A percentile compares a stretch with the other conserved stretches of the same genome.
These are phyloP conservation scores for Platanus orientalis DNA, from an alignment of 164 flowering plant genomes.

Conservation along the genomic window DNA sequence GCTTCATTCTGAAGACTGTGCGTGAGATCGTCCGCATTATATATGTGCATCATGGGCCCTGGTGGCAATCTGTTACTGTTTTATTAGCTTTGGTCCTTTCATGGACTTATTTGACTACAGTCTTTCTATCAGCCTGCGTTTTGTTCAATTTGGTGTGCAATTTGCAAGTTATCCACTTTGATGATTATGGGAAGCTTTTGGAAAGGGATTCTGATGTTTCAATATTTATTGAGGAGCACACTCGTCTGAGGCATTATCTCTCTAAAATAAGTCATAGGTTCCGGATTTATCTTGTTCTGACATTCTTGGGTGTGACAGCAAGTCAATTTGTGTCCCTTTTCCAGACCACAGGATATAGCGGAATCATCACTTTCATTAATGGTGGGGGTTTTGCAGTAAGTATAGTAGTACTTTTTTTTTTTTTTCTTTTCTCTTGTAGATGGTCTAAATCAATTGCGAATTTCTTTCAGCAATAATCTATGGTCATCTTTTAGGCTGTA, in stretches of 20 bases:
- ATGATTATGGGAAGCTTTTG: conserved; percentile 69
- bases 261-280: conserved; percentile 95
- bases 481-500: background rate
- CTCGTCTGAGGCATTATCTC: conserved; percentile 54
- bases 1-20: conserved; percentile 53
- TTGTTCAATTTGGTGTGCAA: conserved; percentile 84
- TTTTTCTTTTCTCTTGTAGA: background rate
- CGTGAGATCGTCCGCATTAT: conserved; percentile 51
- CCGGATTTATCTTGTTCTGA: conserved; percentile 70
- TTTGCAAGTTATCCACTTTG: conserved; percentile 84
- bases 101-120: conserved; percentile 64
- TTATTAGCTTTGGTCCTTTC: conserved; percentile 49
- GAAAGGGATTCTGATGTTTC: conserved; percentile 57
- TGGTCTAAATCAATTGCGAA: background rate
- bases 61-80: conserved; percentile 55
- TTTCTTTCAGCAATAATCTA: background rate
- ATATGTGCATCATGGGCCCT: conserved; percentile 43
- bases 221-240: conserved; percentile 62
- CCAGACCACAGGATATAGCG: conserved; percentile 58
- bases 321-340: conserved; percentile 66
- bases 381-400: conserved; percentile 61
- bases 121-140: conserved; percentile 59
- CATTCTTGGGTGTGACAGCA: conserved; percentile 62
- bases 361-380: conserved; percentile 45
- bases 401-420: conserved; percentile 2